These are phyloP conservation scores for Beauveria pseudobassiana DNA, from an alignment of 2,329 filamentous ascomycete genomes.

Conservation along the genomic window DNA sequence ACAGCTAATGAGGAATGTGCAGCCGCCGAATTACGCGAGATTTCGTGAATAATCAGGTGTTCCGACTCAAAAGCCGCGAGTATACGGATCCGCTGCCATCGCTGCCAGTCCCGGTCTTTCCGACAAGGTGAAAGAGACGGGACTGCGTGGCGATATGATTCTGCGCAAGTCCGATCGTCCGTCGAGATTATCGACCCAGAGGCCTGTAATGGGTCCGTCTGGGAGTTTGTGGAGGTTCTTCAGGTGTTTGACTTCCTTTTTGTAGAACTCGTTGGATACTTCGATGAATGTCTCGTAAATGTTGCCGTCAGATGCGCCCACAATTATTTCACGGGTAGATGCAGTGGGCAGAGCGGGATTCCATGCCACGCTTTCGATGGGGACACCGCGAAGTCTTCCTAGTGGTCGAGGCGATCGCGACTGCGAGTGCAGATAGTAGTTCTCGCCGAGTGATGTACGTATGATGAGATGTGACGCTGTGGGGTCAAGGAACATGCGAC, in stretches of 20 bases:
- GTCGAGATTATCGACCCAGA: slow-evolving; percentile 72
- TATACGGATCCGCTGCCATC: slow-evolving; percentile 84
- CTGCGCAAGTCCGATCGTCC: slow-evolving; percentile 65
- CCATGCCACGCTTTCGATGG: slow-evolving; percentile 88
- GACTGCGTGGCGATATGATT: slow-evolving; percentile 75
- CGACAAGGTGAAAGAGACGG: slow-evolving; percentile 72
- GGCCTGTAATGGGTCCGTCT: slow-evolving; percentile 74
- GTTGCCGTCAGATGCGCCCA: slow-evolving; percentile 88
- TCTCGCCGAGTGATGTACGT: slow-evolving; percentile 85
- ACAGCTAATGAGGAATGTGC: slow-evolving; percentile 60
- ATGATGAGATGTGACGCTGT: slow-evolving; percentile 92
- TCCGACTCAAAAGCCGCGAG: slow-evolving; percentile 77
- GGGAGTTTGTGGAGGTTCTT: slow-evolving; percentile 75
- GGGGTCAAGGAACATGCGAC: slow-evolving; percentile 94
- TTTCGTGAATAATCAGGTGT: slow-evolving; percentile 67
- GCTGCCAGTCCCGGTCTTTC: slow-evolving; percentile 64
- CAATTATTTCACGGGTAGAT: slow-evolving; percentile 86
- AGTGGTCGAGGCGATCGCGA: slow-evolving; percentile 80
- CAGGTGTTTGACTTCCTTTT: slow-evolving; percentile 87
- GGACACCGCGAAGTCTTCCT: slow-evolving; percentile 73
- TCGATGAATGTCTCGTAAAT: slow-evolving; percentile 95
- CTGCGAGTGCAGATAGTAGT: slow-evolving; percentile 96
- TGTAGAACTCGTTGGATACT: slow-evolving; percentile 88
- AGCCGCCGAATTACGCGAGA: slow-evolving; percentile 48
- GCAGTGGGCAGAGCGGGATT: slow-evolving; percentile 88